Evolutionary conservation across 1,139 yeast genomes (phyloP), one percentile per base, ranked within the genome.

Genomic region (Blastobotrys buckinghamii): DNA sequence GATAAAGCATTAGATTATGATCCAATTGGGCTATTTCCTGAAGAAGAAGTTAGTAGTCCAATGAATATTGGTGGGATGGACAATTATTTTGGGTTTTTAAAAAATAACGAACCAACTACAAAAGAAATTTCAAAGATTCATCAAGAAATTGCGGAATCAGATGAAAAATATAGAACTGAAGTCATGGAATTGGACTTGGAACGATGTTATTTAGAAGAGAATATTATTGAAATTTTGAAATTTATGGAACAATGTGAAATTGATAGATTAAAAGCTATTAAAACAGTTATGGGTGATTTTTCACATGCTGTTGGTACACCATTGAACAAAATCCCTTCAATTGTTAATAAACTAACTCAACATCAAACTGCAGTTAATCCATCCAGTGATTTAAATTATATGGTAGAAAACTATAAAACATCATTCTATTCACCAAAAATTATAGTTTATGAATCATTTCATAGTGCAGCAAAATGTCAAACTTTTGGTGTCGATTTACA

Each of bases 401-500:
- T 84, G 49, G 73, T 84, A 36, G 81, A 78, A 46, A 76, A 75
- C 54, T 77, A 82, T 60, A 74, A 79, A 47, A 83, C 90, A 0
- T 94, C 95, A 0, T 72, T 75, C 37, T 84, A 83, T 63, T 75
- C 77, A 49, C 95, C 96, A 3, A 78, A 73, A 44, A 89, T 83
- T 3, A 72, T 79, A 4, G 71, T 81, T 8, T 87, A 84, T 62
- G 87, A 84, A 59, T 84, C 83, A 58, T 86, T 83, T 64, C 79
- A 78, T 59, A 77, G 60, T 32, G 53, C 54, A 8, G 79, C 79
- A 52, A 72, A 77, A 37, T 74, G 75, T 50, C 95, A 87, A 65
- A 81, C 85, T 1, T 89, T 87, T 72, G 97, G 97, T 6, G 87
- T 84, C 30, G 90, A 82, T 53, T 67, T 80, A 4, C 74, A 82